Percentiles rank a stretch among this genome's conserved stretches.
phyloP scores from a whole-genome alignment of 441 rosid species.

The Aquilaria agallochum region DNA sequence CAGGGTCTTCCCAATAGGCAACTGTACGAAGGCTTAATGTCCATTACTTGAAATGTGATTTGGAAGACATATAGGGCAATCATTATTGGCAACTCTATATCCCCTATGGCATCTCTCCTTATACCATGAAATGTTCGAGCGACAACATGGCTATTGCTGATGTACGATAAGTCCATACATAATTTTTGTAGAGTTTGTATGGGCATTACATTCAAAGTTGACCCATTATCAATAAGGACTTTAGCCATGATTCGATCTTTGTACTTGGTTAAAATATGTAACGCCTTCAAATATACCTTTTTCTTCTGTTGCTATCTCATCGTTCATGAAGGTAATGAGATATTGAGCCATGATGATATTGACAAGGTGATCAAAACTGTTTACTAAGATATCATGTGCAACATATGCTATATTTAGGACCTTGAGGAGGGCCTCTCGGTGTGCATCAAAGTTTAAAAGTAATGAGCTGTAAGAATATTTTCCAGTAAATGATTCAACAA shows the following conservation, averaged over 20 bases:
- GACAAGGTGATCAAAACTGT: neutral
- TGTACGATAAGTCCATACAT: neutral
- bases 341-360: neutral
- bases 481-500: neutral
- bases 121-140: neutral
- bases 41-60: too few relatives aligned
- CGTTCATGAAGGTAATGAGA: slow-evolving; percentile 1
- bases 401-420: slow-evolving; percentile 1
- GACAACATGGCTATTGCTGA: neutral
- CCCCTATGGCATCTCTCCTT: neutral
- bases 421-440: neutral
- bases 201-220: neutral
- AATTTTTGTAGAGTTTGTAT: neutral
- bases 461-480: neutral
- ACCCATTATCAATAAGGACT: too few relatives aligned
- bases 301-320: neutral
- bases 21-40: too few relatives aligned
- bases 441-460: neutral
- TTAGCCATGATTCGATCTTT: too few relatives aligned
- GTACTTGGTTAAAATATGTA: neutral
- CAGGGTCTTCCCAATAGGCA: too few relatives aligned
- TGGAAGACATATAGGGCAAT: neutral
- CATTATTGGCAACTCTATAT: neutral
- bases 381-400: neutral
- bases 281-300: neutral